A percentile compares a stretch with the other conserved stretches of the same genome.
These are phyloP conservation scores for Cladosporium cucumerinum DNA, from an alignment of 2,329 filamentous ascomycete genomes.

Conservation along the genomic window DNA sequence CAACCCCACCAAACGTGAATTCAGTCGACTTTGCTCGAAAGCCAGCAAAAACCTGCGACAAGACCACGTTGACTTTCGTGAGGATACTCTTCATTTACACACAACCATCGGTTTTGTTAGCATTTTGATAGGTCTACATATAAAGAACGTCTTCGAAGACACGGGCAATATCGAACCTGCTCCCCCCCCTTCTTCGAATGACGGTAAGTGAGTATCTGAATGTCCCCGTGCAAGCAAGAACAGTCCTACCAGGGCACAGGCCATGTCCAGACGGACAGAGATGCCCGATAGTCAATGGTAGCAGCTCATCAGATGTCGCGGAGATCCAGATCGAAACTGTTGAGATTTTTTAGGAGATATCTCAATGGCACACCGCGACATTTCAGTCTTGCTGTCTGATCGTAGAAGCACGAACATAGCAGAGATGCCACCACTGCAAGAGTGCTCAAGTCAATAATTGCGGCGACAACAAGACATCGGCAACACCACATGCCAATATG, in stretches of 20 bases:
- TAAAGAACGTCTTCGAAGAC: no score
- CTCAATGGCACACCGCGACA: neutral
- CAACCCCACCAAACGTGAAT: neutral
- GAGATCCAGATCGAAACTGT: neutral
- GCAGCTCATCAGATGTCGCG: neutral
- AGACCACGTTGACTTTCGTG: neutral
- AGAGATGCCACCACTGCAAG: neutral
- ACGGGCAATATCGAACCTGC: no score
- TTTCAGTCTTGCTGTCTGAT: no score
- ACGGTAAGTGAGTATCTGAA: neutral
- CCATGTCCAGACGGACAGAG: neutral
- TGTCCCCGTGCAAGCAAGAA: neutral
- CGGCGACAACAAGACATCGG: no score
- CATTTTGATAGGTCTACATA: neutral
- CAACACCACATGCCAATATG: neutral
- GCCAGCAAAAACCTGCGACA: neutral
- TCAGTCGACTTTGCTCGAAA: neutral
- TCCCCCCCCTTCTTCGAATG: neutral
- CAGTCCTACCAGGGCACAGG: neutral
- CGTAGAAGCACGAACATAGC: neutral
- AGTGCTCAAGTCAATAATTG: neutral
- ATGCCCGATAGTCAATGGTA: neutral
- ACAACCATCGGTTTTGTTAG: neutral
- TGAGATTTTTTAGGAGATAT: neutral
- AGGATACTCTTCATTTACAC: neutral